Conservation (phyloP, 495 filamentous ascomycete species). For the Diplogelasinospora grovesii region DNA sequence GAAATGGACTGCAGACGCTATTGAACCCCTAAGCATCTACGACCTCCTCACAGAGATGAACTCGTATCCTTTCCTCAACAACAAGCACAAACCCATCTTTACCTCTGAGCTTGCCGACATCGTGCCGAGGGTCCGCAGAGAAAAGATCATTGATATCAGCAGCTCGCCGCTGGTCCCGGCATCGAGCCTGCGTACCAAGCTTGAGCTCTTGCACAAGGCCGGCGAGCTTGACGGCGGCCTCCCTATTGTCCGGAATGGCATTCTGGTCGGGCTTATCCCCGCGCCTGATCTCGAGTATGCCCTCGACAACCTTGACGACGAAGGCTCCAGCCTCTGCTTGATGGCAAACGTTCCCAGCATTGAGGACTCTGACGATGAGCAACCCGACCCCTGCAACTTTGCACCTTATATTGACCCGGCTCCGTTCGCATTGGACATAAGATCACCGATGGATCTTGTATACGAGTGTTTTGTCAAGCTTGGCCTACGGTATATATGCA, state of each 20-base stretch:
- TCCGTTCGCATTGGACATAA: constrained; percentile 80
- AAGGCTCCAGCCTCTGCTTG: constrained; percentile 65
- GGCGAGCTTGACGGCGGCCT: constrained; percentile 91
- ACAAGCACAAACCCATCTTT: constrained; percentile 84
- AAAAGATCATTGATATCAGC: constrained; percentile 83
- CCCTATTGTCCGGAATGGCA: constrained; percentile 69
- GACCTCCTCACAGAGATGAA: constrained; percentile 96
- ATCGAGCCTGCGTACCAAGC: constrained; percentile 64
- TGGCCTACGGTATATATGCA: constrained; percentile 87
- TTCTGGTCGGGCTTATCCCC: constrained; percentile 87
- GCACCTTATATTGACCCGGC: constrained; percentile 89
- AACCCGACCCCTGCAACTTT: constrained; percentile 71
- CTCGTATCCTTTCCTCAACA: constrained; percentile 91
- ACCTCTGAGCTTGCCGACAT: constrained; percentile 82
- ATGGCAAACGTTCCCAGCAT: constrained; percentile 62
- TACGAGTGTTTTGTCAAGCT: constrained; percentile 97
- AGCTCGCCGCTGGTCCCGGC: constrained; percentile 71
- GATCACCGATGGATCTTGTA: constrained; percentile 88
- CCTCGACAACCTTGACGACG: constrained; percentile 71
- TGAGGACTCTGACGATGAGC: constrained; percentile 52
- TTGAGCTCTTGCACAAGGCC: constrained; percentile 71
- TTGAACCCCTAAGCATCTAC: constrained; percentile 93
- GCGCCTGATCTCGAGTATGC: constrained; percentile 93
- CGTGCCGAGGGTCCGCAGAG: constrained; percentile 61
- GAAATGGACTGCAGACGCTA: constrained; percentile 96